Percentiles rank a stretch among this genome's conserved stretches.
Evolutionary conservation across 2,329 filamentous ascomycete genomes (phyloP).

Genomic region (Colletotrichum sp.): DNA sequence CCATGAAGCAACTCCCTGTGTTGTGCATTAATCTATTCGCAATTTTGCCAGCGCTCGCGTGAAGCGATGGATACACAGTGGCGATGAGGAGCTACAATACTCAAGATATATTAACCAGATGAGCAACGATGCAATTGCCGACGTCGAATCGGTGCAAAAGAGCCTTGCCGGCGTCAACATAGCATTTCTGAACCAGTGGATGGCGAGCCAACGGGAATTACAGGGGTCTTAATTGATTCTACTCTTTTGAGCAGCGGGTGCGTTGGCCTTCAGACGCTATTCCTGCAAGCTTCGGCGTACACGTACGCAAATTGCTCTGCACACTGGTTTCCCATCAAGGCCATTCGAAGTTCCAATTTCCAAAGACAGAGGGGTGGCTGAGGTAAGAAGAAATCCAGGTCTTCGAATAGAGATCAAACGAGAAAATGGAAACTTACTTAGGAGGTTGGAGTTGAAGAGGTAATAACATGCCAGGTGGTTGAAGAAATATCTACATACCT

Average conservation of each 20-base stretch:
- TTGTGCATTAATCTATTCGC: not conserved
- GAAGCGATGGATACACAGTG: not conserved
- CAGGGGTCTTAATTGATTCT: constrained; percentile 7
- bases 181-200: not conserved
- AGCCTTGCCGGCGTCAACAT: not conserved
- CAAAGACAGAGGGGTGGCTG: not conserved
- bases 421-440: not conserved
- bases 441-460: not conserved
- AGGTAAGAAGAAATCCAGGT: not conserved
- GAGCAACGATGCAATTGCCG: not conserved
- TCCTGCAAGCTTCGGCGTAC: not conserved
- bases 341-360: not conserved
- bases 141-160: not conserved
- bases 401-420: not conserved
- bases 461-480: not conserved
- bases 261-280: not conserved
- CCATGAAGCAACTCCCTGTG: not conserved
- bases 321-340: not conserved
- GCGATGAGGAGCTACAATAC: not conserved
- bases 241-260: not conserved
- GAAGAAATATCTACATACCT: not conserved
- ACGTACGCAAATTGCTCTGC: not conserved
- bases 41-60: not conserved
- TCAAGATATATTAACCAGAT: not conserved
- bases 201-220: not conserved